Conservation (phyloP, 2,329 filamentous ascomycete species). For the Hymenoscyphus fraxineus region DNA sequence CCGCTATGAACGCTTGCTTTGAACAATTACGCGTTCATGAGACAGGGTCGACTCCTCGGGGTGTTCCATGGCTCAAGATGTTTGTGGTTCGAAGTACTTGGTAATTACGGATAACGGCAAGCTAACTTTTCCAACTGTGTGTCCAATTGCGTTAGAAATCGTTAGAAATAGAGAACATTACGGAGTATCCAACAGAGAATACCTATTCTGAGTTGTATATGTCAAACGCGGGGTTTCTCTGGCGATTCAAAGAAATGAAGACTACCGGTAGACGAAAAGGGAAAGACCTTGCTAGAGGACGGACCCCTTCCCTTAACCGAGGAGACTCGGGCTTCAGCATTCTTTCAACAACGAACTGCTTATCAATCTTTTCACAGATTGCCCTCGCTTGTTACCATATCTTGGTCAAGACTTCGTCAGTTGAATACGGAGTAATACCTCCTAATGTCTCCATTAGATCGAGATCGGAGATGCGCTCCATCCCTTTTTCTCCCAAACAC, state of each 20-base stretch:
- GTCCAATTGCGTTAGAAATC: too few species aligned
- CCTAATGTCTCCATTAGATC: too few species aligned
- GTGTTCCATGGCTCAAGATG: background rate
- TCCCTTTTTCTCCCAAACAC: background rate
- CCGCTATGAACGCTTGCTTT: background rate
- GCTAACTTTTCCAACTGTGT: too few species aligned
- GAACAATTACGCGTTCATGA: background rate
- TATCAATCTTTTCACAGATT: background rate
- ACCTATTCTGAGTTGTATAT: background rate
- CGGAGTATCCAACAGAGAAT: background rate
- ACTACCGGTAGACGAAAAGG: background rate
- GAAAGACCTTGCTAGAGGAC: background rate
- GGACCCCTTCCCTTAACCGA: background rate
- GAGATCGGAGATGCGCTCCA: background rate
- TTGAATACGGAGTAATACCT: too few species aligned
- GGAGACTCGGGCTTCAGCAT: background rate
- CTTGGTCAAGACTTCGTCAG: background rate
- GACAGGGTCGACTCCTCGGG: background rate
- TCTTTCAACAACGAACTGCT: background rate
- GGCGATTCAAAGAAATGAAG: background rate
- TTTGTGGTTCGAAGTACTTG: background rate
- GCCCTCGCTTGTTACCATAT: background rate
- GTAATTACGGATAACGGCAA: background rate
- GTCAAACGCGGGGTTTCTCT: background rate
- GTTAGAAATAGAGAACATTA: too few species aligned